These are phyloP conservation scores for Rubia peregrina DNA, from an alignment of 305 asterid species.

Conservation along the genomic window DNA sequence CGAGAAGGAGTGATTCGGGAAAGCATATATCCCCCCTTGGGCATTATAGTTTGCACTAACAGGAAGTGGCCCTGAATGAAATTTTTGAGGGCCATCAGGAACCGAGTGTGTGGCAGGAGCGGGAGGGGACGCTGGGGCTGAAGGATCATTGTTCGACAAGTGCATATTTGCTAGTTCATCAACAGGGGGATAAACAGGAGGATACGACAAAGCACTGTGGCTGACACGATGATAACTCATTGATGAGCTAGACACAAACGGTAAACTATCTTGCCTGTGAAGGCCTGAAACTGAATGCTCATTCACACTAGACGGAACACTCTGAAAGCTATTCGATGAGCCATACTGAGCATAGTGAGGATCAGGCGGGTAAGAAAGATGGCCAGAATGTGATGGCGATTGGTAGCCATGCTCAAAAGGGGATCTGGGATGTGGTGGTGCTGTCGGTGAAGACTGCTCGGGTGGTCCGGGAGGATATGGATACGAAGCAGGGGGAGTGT, in stretches of 20 bases:
- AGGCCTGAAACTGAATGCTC: slow-evolving; percentile 36
- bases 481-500: slow-evolving; percentile 30
- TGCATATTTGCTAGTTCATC: slow-evolving; percentile 51
- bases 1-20: slow-evolving; percentile 52
- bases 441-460: slow-evolving; percentile 25
- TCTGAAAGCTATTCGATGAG: not conserved
- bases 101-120: slow-evolving; percentile 33
- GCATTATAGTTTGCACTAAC: slow-evolving; percentile 29
- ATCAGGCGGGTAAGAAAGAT: slow-evolving; percentile 43
- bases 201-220: slow-evolving; percentile 29
- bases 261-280: slow-evolving; percentile 38
- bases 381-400: slow-evolving; percentile 33
- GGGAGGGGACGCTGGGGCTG: slow-evolving; percentile 26
- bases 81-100: slow-evolving; percentile 29
- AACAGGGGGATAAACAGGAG: slow-evolving; percentile 60
- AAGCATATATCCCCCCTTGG: slow-evolving; percentile 34
- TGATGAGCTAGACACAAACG: slow-evolving; percentile 26
- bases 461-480: slow-evolving; percentile 29
- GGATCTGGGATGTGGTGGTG: slow-evolving; percentile 20
- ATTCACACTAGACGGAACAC: slow-evolving; percentile 30
- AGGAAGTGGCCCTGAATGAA: slow-evolving; percentile 55
- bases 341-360: slow-evolving; percentile 42
- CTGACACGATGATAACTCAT: slow-evolving; percentile 27
- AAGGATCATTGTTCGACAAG: slow-evolving; percentile 33
- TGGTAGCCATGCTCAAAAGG: slow-evolving; percentile 31